phyloP scores from a whole-genome alignment of 73 alveolate species.

The Tetrahymena elliotti region DNA sequence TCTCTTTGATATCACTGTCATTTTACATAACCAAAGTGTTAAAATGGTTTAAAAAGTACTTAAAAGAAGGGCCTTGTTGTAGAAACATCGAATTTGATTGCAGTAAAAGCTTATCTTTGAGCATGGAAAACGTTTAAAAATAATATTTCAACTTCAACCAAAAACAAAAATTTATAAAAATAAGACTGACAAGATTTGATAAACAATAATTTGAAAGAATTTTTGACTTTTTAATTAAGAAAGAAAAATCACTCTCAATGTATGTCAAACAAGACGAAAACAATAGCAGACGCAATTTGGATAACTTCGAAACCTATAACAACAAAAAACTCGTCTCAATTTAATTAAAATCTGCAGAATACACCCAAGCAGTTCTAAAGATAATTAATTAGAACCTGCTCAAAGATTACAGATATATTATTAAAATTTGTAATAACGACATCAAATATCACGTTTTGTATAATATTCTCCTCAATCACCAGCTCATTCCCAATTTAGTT shows the following conservation, averaged over 20 bases:
- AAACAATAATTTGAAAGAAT: neutral
- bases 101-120: neutral
- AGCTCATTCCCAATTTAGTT: neutral
- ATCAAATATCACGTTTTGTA: neutral
- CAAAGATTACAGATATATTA: neutral
- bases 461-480: neutral
- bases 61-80: neutral
- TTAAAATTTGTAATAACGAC: neutral
- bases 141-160: neutral
- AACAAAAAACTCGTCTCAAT: neutral
- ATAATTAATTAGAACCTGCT: neutral
- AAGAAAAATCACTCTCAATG: neutral
- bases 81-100: neutral
- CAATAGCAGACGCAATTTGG: neutral
- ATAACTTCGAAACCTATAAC: neutral
- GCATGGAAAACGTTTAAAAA: neutral
- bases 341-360: neutral
- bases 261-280: neutral
- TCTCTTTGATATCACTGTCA: neutral
- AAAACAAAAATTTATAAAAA: neutral
- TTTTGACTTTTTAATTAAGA: neutral
- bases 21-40: neutral
- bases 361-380: neutral
- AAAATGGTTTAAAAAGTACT: neutral
- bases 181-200: neutral